Evolutionary conservation across 192 early-diverging fungal species (phyloP), one percentile per base, ranked within the genome.

Genomic region (Coemansia furcata): DNA sequence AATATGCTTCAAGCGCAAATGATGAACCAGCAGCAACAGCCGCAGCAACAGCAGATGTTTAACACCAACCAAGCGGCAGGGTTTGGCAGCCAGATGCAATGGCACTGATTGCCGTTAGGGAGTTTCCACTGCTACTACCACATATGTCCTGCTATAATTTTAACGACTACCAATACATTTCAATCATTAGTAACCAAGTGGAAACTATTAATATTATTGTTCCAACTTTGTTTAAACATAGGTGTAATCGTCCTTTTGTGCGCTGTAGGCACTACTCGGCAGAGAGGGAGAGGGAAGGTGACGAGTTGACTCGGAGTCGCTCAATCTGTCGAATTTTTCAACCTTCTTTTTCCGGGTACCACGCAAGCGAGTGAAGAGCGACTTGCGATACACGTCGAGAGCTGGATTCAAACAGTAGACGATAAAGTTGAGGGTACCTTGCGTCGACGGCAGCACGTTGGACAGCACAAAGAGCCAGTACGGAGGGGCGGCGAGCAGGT

Each of bases 1-100:
- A 67, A 68, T n/a, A 60, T 74, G 62, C 60, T 64, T 49, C 64
- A 64, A 44, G 63, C 59, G 26, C 72, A 67, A 17, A 68, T 68
- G 66, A 23, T 74, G 38, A 65, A 59, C 30, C 44, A 59, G 23
- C 71, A 65, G 30, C 71, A 62, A 21, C 66, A 54, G 37, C 72
- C 67, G 11, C 62, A 49, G n/a, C 63, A 50, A 10, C 71, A 49
- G 33, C 71, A 67, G 21, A 55, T 66, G 59, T 76, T 76, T 63
- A 69, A 58, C 23, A 30, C 46, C 4, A 66, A 66, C 39, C 73
- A 69, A 39, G 50, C 61, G 15, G 63, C 33, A 6, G 73, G 67
- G 4, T 70, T 76, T 47, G 64, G 73, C 23, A 63, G 55, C 35
- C 68, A 69, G 68, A 66, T 75, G 49, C 62, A 75, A 36, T 75